Conservation (phyloP, 1,284 basidiomycete species). For the Naganishia cerealis region DNA sequence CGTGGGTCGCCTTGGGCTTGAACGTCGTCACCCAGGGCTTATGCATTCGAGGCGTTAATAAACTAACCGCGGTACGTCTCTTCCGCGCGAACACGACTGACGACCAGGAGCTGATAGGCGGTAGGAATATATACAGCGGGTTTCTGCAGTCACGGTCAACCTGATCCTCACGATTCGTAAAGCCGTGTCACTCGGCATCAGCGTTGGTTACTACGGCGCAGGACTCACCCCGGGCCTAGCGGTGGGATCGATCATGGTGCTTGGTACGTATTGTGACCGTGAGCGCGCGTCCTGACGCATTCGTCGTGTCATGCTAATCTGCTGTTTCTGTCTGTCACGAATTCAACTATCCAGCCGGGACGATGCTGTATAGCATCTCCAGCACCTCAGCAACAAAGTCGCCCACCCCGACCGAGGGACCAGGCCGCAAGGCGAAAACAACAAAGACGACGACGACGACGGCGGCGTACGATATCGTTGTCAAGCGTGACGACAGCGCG, state of each 20-base stretch:
- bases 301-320: background rate
- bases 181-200: conserved; percentile 74
- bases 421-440: background rate
- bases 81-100: background rate
- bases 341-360: background rate
- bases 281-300: background rate
- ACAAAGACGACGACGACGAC: conserved; percentile 1
- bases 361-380: conserved; percentile 17
- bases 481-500: conserved; percentile 24
- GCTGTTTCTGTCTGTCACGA: background rate
- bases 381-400: background rate
- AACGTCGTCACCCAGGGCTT: conserved; percentile 84
- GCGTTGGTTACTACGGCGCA: conserved; percentile 50
- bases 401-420: background rate
- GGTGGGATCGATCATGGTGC: conserved; percentile 49
- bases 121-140: conserved; percentile 48
- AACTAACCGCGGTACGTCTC: conserved; percentile 63
- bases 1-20: conserved; percentile 66
- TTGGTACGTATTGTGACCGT: conserved; percentile 40
- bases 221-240: conserved; percentile 46
- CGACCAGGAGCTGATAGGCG: background rate
- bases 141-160: conserved; percentile 79
- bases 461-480: conserved; percentile 23
- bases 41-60: conserved; percentile 86
- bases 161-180: conserved; percentile 86